Evolutionary conservation across 2,329 filamentous ascomycete species (phyloP).

Genomic region (Diaporthe vaccinii): DNA sequence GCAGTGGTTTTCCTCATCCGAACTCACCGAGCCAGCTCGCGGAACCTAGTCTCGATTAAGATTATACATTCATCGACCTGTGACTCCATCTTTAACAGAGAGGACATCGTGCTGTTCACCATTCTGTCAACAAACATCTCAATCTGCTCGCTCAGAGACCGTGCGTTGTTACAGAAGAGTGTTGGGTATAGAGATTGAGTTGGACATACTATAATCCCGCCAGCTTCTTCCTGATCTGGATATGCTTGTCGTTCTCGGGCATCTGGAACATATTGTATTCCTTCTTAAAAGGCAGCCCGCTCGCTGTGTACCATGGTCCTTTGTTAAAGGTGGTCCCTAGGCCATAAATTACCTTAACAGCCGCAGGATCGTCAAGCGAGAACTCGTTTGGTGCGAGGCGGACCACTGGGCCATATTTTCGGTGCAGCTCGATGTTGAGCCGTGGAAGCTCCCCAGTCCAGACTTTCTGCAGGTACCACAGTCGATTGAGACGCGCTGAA

Average conservation of each 20-base stretch:
- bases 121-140: not conserved
- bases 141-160: not conserved
- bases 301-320: slow-evolving; percentile 46
- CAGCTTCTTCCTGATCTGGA: not conserved
- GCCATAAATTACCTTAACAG: slow-evolving; percentile 57
- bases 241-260: slow-evolving; percentile 18
- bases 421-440: slow-evolving; percentile 56
- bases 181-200: not conserved
- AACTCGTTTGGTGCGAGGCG: slow-evolving; percentile 57
- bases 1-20: not conserved
- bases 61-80: slow-evolving; percentile 10
- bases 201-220: slow-evolving; percentile 6
- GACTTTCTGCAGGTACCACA: slow-evolving; percentile 59
- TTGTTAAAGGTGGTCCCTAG: slow-evolving; percentile 56
- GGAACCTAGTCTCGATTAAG: slow-evolving; percentile 12
- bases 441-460: slow-evolving; percentile 54
- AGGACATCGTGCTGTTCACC: not conserved
- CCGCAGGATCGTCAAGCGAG: slow-evolving; percentile 54
- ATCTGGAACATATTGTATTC: slow-evolving; percentile 18
- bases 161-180: not conserved
- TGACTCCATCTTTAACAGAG: slow-evolving; percentile 3
- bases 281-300: slow-evolving; percentile 23
- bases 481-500: slow-evolving; percentile 56
- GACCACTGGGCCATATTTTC: slow-evolving; percentile 56
- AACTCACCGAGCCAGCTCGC: slow-evolving; percentile 10